Conservation (phyloP, 2,329 filamentous ascomycete genomes). For the Fusarium haematococcum region DNA sequence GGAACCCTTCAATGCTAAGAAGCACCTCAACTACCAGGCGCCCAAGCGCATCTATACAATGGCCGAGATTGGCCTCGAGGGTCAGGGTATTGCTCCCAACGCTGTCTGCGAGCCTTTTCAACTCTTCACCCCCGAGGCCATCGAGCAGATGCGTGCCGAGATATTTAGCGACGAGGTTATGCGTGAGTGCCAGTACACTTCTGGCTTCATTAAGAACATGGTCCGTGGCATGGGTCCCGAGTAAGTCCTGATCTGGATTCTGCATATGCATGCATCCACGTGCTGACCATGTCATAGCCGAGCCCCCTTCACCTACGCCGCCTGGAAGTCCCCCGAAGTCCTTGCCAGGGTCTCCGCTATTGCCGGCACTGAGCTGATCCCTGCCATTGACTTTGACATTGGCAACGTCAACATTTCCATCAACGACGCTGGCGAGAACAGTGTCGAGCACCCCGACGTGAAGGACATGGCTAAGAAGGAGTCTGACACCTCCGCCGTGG, state of each 20-base stretch:
- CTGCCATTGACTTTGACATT: conserved; percentile 66
- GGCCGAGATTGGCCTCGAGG: conserved; percentile 70
- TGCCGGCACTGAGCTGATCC: conserved; percentile 66
- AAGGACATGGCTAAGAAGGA: conserved; percentile 39
- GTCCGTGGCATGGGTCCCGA: conserved; percentile 59
- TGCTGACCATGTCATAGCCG: conserved; percentile 62
- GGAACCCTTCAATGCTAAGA: conserved; percentile 61
- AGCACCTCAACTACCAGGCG: conserved; percentile 66
- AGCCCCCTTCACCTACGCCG: conserved; percentile 73
- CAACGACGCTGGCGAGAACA: conserved; percentile 50
- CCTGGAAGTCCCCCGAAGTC: conserved; percentile 57
- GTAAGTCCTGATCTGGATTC: conserved; percentile 58
- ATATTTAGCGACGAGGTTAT: conserved; percentile 68
- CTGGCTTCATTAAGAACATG: conserved; percentile 62
- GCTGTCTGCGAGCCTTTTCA: conserved; percentile 75
- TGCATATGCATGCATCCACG: conserved; percentile 70
- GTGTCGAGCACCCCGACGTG: conserved; percentile 61
- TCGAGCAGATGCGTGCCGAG: conserved; percentile 72
- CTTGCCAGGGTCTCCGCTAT: conserved; percentile 62
- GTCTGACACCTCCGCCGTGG: conserved; percentile 65
- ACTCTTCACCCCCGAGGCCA: conserved; percentile 71
- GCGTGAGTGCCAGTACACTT: conserved; percentile 66
- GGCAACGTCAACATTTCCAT: conserved; percentile 65
- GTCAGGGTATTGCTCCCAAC: conserved; percentile 69
- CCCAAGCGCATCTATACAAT: conserved; percentile 67